Percentiles rank a stretch among this genome's conserved stretches.
Conservation (phyloP, 495 filamentous ascomycete genomes). For the Jackrogersella multiformis region DNA sequence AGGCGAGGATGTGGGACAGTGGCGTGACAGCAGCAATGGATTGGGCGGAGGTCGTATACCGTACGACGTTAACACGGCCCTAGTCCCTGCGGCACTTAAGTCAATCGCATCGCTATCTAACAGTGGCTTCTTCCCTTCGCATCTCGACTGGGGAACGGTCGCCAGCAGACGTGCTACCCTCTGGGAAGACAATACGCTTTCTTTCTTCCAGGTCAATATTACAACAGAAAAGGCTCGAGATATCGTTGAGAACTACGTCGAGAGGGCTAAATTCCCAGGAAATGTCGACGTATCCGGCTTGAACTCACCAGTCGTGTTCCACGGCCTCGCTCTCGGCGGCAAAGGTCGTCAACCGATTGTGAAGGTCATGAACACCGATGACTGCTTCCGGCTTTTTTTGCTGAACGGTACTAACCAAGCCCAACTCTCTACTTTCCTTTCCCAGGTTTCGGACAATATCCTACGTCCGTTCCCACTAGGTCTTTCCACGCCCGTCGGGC, state of each 20-base stretch:
- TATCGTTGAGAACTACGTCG: slow-evolving; percentile 59
- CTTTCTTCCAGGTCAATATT: slow-evolving; percentile 65
- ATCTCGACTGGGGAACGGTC: slow-evolving; percentile 57
- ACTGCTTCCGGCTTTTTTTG: slow-evolving; percentile 70
- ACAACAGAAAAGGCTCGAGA: slow-evolving; percentile 52
- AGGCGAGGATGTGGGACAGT: slow-evolving; percentile 67
- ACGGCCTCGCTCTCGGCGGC: slow-evolving; percentile 66
- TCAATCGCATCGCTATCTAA: slow-evolving; percentile 63
- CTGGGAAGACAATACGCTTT: slow-evolving; percentile 70
- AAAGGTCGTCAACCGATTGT: slow-evolving; percentile 61
- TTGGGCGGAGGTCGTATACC: slow-evolving; percentile 71
- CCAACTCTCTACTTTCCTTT: slow-evolving; percentile 65
- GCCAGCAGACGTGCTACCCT: slow-evolving; percentile 64
- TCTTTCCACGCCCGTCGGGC: slow-evolving; percentile 63
- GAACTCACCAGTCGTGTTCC: slow-evolving; percentile 50
- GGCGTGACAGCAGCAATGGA: slow-evolving; percentile 69
- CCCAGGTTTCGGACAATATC: slow-evolving; percentile 65
- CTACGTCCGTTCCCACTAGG: slow-evolving; percentile 66
- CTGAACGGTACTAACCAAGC: slow-evolving; percentile 67
- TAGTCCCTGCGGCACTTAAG: slow-evolving; percentile 68
- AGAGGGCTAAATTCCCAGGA: slow-evolving; percentile 55
- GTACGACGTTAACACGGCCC: slow-evolving; percentile 71
- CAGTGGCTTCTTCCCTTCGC: slow-evolving; percentile 59
- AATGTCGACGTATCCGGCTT: slow-evolving; percentile 48
- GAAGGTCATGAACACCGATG: slow-evolving; percentile 70